phyloP scores from a whole-genome alignment of 2,329 filamentous ascomycete species.

The Orbilia javanica region DNA sequence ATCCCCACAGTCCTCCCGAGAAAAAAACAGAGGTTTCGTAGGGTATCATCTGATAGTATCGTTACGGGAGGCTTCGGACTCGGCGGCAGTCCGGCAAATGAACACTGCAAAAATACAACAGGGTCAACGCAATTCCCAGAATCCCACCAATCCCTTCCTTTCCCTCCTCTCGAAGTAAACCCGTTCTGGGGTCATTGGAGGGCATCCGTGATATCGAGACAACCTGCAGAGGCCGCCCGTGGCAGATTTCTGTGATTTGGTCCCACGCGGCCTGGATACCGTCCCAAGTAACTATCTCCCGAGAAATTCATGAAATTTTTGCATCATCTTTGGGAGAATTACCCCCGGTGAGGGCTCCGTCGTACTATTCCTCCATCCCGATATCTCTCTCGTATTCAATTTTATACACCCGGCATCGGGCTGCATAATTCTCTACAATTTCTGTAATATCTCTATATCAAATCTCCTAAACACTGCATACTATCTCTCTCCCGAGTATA shows the following conservation, averaged over 20 bases:
- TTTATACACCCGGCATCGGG: not conserved
- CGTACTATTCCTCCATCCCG: not conserved
- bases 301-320: not conserved
- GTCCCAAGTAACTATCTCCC: slow-evolving; percentile 13
- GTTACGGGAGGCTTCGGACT: not conserved
- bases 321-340: too few relatives aligned
- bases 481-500: slow-evolving; percentile 4
- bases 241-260: slow-evolving; percentile 9
- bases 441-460: not conserved
- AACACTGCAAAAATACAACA: slow-evolving; percentile 38
- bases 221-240: slow-evolving; percentile 17
- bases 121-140: slow-evolving; percentile 31
- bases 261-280: not conserved
- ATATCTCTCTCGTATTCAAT: not conserved
- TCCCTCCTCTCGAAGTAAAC: not conserved
- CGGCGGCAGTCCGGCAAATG: slow-evolving; percentile 28
- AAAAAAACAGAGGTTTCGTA: not conserved
- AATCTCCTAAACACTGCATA: not conserved
- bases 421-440: not conserved
- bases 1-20: not conserved
- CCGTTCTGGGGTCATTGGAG: not conserved
- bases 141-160: not conserved
- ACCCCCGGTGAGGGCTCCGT: not conserved
- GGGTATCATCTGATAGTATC: not conserved
- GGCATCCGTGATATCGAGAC: slow-evolving; percentile 7